A percentile compares a stretch with the other conserved stretches of the same genome.
These are phyloP conservation scores for Musa balbisiana DNA, from an alignment of 202 grass and related monocot species.

Conservation along the genomic window DNA sequence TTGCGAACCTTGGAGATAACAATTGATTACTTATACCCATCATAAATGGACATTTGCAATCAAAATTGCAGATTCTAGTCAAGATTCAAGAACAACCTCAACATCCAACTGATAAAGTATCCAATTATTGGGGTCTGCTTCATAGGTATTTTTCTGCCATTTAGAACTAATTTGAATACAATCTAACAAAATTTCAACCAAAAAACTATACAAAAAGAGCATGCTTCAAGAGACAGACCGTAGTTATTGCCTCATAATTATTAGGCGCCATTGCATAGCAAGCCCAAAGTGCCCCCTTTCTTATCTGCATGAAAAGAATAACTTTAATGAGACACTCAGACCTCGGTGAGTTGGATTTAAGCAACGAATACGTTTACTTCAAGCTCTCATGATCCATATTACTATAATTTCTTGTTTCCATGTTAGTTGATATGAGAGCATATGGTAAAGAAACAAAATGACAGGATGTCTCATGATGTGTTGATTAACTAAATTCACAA, in stretches of 20 bases:
- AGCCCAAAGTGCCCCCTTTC: conserved; percentile 96
- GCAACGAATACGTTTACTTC: no score
- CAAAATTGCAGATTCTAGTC: neutral
- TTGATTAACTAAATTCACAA: no score
- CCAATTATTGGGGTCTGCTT: no score
- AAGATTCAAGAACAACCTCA: neutral
- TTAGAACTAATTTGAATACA: conserved; percentile 6
- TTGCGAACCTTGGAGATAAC: neutral
- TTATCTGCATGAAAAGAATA: conserved; percentile 42
- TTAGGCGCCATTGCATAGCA: conserved; percentile 82
- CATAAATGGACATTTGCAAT: neutral
- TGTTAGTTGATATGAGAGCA: no score
- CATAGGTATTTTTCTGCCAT: neutral
- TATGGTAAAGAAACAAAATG: no score
- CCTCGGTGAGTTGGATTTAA: neutral
- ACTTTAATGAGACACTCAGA: neutral
- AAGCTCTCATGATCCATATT: no score
- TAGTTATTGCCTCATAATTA: conserved; percentile 72
- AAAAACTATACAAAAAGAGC: conserved; percentile 13
- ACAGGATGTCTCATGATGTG: no score
- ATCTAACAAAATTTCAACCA: conserved; percentile 10
- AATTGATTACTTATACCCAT: neutral
- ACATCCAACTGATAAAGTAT: no score
- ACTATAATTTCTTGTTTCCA: no score
- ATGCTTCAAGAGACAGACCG: conserved; percentile 47